Evolutionary conservation across 2,329 filamentous ascomycete genomes (phyloP), one percentile per base, ranked within the genome.

Genomic region (Hyphodiscus sp.): DNA sequence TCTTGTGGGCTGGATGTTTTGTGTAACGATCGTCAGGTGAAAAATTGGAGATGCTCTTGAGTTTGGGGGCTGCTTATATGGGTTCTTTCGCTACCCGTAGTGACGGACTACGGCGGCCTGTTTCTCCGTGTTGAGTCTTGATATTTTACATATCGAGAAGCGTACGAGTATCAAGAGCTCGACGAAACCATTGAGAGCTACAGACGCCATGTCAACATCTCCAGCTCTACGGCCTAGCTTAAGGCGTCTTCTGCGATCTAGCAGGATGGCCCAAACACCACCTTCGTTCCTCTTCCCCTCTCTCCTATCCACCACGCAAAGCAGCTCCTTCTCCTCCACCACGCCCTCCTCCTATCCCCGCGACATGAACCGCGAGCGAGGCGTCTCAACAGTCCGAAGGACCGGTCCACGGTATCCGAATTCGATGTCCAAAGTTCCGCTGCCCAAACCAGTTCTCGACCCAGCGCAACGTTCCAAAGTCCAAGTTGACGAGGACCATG

Each of bases 291-390:
- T 69, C 49, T 58, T 68, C 10, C 67, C 68, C 1, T 63, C 63
- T 41, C 52, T 65, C 42, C 49, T 60, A 15, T 53, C 57, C 41
- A 50, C 41, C 19, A 46, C 48, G 19, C 67, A 67, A 59, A 59
- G 51, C 51, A 59, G 63, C 50, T 46, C 62, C 47, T 70, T 71
- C 58, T 68, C 67, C 20, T 68, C 60, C 49, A 65, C 51, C 20
- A 46, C 63, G 19, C 56, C 55, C 41, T 49, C 51, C 38, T 47
- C 55, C 41, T 66, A 60, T 47, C 67, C 68, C 29, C 82, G 83
- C 67, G 91, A 96, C 74, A 82, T 82, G 73, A 96, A 89, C 76
- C 84, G 80, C 60, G 74, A 82, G 57, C 87, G 94, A 57, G 92
- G 91, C 45, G 82, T 96, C 50, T 96, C 90, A 52, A 86, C 85